Evolutionary conservation across 352 stramenopile species (phyloP), one percentile per base, ranked within the genome.

Genomic region (Globisporangium canariense): DNA sequence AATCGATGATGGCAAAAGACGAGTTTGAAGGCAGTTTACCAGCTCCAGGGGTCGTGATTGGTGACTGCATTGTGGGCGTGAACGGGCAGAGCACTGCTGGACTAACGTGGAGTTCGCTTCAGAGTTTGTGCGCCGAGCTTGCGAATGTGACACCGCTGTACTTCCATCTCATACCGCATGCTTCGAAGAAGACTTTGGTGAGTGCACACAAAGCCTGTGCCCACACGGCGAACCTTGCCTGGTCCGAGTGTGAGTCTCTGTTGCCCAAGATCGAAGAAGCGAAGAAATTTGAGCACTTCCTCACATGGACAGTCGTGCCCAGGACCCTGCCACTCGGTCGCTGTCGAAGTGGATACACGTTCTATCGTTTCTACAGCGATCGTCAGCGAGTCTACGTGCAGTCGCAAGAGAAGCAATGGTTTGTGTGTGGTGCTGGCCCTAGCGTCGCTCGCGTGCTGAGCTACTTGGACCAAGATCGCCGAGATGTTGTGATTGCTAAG

Each of bases 301-400:
- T 94, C 36, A 78, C 77, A 38, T 77, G 69, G 63, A 62, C 71
- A 6, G 67, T 92, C 38, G 76, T 91, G 28, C 87, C 87, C 25
- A 73, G 87, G 60, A 90, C 77, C 11, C 46, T 86, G 18, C 64
- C 75, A 11, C 71, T 91, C 36, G 85, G 85, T 2, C 86, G 78
- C 16, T 91, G 78, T 58, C 76, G 74, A 0, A 53, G 73, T 13
- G 74, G 69, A 1, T 89, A 81, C 46, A 60, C 58, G 4, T 93
- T 88, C 55, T 91, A 89, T 50, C 79, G 76, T 4, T 93, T 93
- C 52, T 81, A 73, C 40, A 76, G 81, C 41, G 85, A 92, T 65
- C 65, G 68, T 6, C 58, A 75, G 3, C 72, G 73, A 20, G 60
- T 95, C 11, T 95, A 85, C 40, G 57, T 87, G 18, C 56, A 77